Percentiles rank a stretch among this genome's conserved stretches.
These are phyloP conservation scores for Colletotrichum caudatum DNA, from an alignment of 2,329 filamentous ascomycete genomes.

Conservation along the genomic window DNA sequence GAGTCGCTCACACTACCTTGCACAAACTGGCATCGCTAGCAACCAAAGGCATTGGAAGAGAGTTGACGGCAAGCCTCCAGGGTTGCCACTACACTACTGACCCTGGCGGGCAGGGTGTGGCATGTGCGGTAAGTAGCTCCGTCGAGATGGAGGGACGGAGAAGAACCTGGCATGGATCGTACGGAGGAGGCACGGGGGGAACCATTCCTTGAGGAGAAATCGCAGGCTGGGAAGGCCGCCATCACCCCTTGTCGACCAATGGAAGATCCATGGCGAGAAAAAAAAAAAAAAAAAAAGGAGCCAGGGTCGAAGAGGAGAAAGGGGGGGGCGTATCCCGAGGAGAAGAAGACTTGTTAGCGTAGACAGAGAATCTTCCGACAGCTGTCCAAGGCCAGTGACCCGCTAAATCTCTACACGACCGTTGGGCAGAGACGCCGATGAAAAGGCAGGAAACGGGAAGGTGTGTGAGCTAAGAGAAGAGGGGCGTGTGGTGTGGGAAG, in stretches of 20 bases:
- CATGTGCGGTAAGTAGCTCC: conserved; percentile 44
- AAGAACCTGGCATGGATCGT: conserved; percentile 43
- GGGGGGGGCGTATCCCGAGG: conserved; percentile 45
- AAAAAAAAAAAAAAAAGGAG: neutral
- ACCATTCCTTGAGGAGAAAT: conserved; percentile 39
- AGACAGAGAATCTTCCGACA: conserved; percentile 61
- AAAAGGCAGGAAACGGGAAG: conserved; percentile 54
- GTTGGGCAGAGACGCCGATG: conserved; percentile 59
- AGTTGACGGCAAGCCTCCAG: conserved; percentile 41
- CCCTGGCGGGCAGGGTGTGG: conserved; percentile 38
- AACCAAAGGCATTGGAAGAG: conserved; percentile 35
- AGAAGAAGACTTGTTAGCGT: conserved; percentile 50
- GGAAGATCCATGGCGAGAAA: conserved; percentile 32
- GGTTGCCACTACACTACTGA: conserved; percentile 38
- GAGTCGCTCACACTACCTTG: conserved; percentile 39
- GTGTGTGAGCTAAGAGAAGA: conserved; percentile 49
- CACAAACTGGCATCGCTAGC: conserved; percentile 40
- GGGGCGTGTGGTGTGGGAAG: conserved; percentile 42
- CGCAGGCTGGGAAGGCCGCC: conserved; percentile 41
- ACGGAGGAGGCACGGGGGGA: conserved; percentile 47
- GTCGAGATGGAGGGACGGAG: conserved; percentile 52
- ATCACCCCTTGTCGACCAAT: conserved; percentile 45
- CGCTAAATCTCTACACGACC: conserved; percentile 60
- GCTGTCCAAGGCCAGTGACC: conserved; percentile 53
- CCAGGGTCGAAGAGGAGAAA: conserved; percentile 45